Base-by-base conservation (phyloP, 2,329 filamentous ascomycete genomes). In the Magnaporthales sp. region DNA sequence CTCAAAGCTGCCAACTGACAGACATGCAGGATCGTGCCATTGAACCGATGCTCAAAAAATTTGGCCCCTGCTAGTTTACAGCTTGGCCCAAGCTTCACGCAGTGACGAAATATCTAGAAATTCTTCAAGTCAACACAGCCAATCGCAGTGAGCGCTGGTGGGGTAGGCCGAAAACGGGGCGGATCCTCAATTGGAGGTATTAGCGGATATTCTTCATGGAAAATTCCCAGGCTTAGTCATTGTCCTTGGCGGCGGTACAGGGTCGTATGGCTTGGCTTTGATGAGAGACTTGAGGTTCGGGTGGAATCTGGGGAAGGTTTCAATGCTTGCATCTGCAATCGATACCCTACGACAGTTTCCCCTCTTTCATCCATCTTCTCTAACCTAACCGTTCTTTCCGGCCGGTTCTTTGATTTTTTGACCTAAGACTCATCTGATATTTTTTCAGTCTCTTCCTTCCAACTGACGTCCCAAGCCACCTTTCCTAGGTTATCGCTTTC, bases 291-390 rank as follows among this genome's bases (percentile, higher is more conserved):
- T 27, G 56, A 60, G 38, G 56, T 60, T 60, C 56, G 56, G 56
- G 56, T 15, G 30, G 32, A 64, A 64, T 64, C 62, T 64, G 62
- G 62, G 62, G 62, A 64, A 64, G 32, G 62, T 64, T 64, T 63
- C 61, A 63, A 64, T 19, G 30, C 24, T 22, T n/a, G n/a, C n/a
- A n/a, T n/a, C n/a, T n/a, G n/a, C n/a, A 22, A 15, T 29, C 61
- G 19, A 46, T 64, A 13, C 13, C 38, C 32, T 32, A 9, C 32
- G 15, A 26, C 29, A 63, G 11, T 38, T 22, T 29, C 31, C 29
- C 46, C 46, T 32, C 62, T 56, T 31, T 66, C 64, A 60, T 31
- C 38, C 15, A 19, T 46, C 38, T 26, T 56, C 31, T 51, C 24
- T 54, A 29, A 61, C 22, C 22, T 11, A 7, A 61, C 56, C 38